Evolutionary conservation across 306 rosid species (phyloP), one percentile per base, ranked within the genome.

Genomic region (Cyclanthera cordifolia): DNA sequence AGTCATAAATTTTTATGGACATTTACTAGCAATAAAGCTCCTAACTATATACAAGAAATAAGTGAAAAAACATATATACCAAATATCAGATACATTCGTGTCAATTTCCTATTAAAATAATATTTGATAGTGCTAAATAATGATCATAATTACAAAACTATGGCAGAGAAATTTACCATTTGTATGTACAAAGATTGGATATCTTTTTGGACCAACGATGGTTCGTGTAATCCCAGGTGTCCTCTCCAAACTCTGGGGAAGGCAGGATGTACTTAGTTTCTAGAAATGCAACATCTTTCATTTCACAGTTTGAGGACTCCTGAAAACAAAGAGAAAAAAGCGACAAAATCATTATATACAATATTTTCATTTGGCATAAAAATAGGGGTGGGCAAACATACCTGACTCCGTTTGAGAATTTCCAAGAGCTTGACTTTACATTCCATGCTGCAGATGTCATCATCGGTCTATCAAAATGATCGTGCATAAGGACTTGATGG

Each of bases 391-490:
- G 9, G 41, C 2, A 30, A 57, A 74, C 45, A 41, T 43, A 90
- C 95, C 90, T 84, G 72, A 47, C 67, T 71, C 9, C 30, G 65
- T 80, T 79, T 83, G 48, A 70, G 78, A 57, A 74, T 75, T 70
- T 90, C 79, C 79, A 88, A 63, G 67, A 88, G 87, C 63, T 90
- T 90, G 27, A 54, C 53, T 81, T 88, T 90, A 85, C 97, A 90
- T 73, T 90, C 97, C 89, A 79, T 80, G 84, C 97, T 88, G 83
- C 97, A 90, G 56, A 90, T 80, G 76, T 90, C 95, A 41, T 90
- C 95, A 21, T 86, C 79, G 14, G 95, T 90, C 97, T 88, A 70
- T 58, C 61, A 79, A 79, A 72, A 78, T 72, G 75, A 57, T 55
- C 16, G 46, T 74, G 72, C 73, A 74, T 24, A 30, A 63, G 15